phyloP scores from a whole-genome alignment of 2,329 filamentous ascomycete species.

The Teratosphaeria viscida region DNA sequence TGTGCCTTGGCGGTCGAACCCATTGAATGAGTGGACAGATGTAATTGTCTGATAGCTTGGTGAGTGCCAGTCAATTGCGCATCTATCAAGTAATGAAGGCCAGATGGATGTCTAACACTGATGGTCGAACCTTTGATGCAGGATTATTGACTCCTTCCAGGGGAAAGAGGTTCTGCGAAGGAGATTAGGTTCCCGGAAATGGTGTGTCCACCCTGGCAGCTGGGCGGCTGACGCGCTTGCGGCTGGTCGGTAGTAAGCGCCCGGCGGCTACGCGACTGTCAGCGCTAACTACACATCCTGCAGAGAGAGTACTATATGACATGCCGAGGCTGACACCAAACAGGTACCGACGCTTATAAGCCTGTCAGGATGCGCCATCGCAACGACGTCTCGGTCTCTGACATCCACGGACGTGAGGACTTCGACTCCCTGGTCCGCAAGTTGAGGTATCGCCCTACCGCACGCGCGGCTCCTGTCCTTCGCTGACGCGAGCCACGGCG shows the following conservation, averaged over 20 bases:
- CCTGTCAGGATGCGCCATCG: not conserved
- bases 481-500: not conserved
- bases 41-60: too few relatives aligned
- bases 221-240: too few relatives aligned
- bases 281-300: not conserved
- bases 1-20: too few relatives aligned
- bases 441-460: conserved; percentile 37
- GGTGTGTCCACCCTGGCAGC: too few relatives aligned
- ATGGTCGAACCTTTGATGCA: too few relatives aligned
- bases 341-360: not conserved
- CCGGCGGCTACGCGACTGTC: not conserved
- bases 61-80: too few relatives aligned
- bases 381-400: conserved; percentile 3
- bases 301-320: not conserved
- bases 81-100: too few relatives aligned
- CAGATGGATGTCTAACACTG: too few relatives aligned
- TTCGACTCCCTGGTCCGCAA: conserved; percentile 59
- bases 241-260: not conserved
- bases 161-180: too few relatives aligned
- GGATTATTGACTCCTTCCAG: too few relatives aligned
- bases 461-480: not conserved
- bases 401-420: conserved; percentile 47
- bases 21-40: too few relatives aligned
- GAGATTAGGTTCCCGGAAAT: too few relatives aligned
- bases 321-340: not conserved